Evolutionary conservation across 345 rosid genomes (phyloP).

Genomic region (Aethionema arabicum): DNA sequence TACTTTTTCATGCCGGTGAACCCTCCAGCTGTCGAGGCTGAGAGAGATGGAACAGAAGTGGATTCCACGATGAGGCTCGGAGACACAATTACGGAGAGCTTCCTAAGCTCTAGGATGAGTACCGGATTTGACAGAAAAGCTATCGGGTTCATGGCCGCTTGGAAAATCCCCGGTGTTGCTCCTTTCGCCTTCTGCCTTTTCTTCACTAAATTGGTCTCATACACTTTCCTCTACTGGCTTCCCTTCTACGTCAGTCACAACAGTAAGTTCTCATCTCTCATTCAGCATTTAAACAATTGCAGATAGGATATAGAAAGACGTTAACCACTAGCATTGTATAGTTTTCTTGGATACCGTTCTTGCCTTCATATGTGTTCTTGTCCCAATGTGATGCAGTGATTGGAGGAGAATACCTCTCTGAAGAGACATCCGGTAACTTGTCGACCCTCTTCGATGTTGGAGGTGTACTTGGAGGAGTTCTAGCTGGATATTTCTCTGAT

Average conservation of each 20-base stretch:
- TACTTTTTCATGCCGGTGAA: constrained; percentile 70
- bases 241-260: constrained; percentile 95
- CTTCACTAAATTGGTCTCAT: constrained; percentile 90
- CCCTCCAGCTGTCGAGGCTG: constrained; percentile 71
- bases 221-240: constrained; percentile 97
- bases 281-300: neutral
- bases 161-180: constrained; percentile 96
- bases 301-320: too few relatives aligned
- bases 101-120: constrained; percentile 44
- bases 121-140: constrained; percentile 48
- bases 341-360: neutral
- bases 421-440: constrained; percentile 70
- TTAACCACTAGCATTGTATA: too few relatives aligned
- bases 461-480: constrained; percentile 90
- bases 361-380: neutral
- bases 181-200: constrained; percentile 93
- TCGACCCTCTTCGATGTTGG: constrained; percentile 92
- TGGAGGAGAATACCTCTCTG: constrained; percentile 77
- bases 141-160: constrained; percentile 85
- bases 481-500: constrained; percentile 90
- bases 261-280: constrained; percentile 39
- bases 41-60: constrained; percentile 56
- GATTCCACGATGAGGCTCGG: constrained; percentile 54
- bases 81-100: constrained; percentile 57
- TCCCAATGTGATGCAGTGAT: constrained; percentile 52